These are phyloP conservation scores for Leccinum uliginosum DNA, from an alignment of 768 basidiomycete genomes.

Conservation along the genomic window DNA sequence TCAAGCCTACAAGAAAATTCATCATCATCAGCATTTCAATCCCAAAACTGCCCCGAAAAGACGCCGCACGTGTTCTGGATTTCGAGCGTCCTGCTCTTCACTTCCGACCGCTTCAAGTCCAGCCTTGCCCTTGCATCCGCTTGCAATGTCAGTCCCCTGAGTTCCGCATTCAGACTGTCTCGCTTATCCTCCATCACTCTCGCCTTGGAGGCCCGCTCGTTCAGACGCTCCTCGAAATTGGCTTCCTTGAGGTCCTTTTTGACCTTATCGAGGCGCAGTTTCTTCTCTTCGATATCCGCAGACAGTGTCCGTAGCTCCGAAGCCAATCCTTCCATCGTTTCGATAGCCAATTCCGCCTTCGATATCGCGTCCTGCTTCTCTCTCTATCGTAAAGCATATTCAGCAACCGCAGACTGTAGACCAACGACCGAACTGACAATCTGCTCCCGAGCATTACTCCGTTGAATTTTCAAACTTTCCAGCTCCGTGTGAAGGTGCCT, in stretches of 20 bases:
- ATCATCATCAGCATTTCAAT: slow-evolving; percentile 3
- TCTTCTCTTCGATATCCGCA: slow-evolving; percentile 70
- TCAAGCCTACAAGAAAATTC: slow-evolving; percentile 48
- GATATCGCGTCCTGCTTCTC: slow-evolving; percentile 51
- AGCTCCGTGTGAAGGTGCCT: slow-evolving; percentile 53
- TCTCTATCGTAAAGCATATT: slow-evolving; percentile 28
- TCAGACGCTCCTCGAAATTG: slow-evolving; percentile 62
- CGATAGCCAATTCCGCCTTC: slow-evolving; percentile 51
- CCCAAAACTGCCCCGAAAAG: neutral
- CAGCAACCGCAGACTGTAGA: neutral
- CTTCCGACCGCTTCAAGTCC: slow-evolving; percentile 66
- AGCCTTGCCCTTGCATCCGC: slow-evolving; percentile 78
- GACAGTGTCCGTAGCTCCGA: slow-evolving; percentile 50
- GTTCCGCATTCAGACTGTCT: slow-evolving; percentile 67
- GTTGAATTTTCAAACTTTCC: slow-evolving; percentile 51
- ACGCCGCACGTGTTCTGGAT: slow-evolving; percentile 60
- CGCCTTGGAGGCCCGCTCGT: slow-evolving; percentile 49
- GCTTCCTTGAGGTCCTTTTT: slow-evolving; percentile 53
- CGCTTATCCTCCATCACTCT: slow-evolving; percentile 63
- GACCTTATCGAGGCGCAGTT: slow-evolving; percentile 52
- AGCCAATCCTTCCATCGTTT: slow-evolving; percentile 50
- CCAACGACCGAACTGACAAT: slow-evolving; percentile 41
- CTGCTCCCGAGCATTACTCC: slow-evolving; percentile 47
- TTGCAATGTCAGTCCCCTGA: slow-evolving; percentile 68
- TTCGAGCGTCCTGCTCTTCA: slow-evolving; percentile 60